Percentiles rank a stretch among this genome's conserved stretches.
Conservation (phyloP, 371 early-diverging fungal genomes). For the Fennellomyces sp. region DNA sequence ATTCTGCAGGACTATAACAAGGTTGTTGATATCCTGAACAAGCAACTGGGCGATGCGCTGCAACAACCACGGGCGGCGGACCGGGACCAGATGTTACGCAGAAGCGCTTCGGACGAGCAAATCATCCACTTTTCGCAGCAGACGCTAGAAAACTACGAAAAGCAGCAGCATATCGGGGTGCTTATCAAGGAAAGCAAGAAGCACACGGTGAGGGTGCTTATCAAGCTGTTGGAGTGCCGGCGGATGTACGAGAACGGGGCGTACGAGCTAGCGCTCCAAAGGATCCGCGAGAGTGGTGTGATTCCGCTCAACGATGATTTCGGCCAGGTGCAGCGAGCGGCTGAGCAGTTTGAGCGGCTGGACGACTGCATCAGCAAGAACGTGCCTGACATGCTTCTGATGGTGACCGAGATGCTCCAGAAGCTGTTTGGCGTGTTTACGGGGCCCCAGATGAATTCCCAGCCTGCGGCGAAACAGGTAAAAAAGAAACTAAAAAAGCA, state of each 20-base stretch:
- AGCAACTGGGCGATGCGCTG: slow-evolving; percentile 61
- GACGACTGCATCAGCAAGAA: slow-evolving; percentile 76
- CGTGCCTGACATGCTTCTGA: slow-evolving; percentile 77
- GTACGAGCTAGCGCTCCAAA: slow-evolving; percentile 29
- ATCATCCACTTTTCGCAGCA: slow-evolving; percentile 11
- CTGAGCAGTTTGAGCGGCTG: slow-evolving; percentile 62
- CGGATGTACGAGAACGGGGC: slow-evolving; percentile 15
- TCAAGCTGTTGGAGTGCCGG: slow-evolving; percentile 15
- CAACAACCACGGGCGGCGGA: slow-evolving; percentile 12
- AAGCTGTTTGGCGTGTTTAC: slow-evolving; percentile 29
- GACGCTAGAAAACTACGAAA: slow-evolving; percentile 17
- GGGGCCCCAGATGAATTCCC: slow-evolving; percentile 5
- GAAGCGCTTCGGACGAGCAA: slow-evolving; percentile 6
- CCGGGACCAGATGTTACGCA: neutral
- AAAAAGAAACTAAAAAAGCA: neutral
- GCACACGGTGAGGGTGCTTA: slow-evolving; percentile 12
- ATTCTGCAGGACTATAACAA: slow-evolving; percentile 62
- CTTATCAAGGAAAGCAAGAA: slow-evolving; percentile 18
- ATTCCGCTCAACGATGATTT: slow-evolving; percentile 69
- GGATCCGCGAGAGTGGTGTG: slow-evolving; percentile 33
- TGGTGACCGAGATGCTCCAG: slow-evolving; percentile 71
- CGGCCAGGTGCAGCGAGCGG: slow-evolving; percentile 56
- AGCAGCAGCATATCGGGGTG: slow-evolving; percentile 20
- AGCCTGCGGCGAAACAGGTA: slow-evolving; percentile 20
- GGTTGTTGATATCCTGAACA: slow-evolving; percentile 76